These are phyloP conservation scores for Monascus purpureus DNA, from an alignment of 495 filamentous ascomycete species.

Conservation along the genomic window DNA sequence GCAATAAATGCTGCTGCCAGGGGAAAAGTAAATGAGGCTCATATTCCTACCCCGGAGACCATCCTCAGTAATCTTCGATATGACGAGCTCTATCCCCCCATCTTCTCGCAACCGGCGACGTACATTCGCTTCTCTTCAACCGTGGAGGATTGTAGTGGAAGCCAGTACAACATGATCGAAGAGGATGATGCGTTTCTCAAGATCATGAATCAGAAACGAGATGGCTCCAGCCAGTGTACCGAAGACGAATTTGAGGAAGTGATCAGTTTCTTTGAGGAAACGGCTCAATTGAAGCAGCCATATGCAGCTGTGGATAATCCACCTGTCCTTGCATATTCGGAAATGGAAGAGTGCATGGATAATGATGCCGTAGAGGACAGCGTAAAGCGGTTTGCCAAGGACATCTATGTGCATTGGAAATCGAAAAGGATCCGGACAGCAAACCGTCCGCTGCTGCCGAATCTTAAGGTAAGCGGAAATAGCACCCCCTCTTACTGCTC, in stretches of 20 bases:
- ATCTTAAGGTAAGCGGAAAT: conserved; percentile 49
- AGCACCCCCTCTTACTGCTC: too few relatives aligned
- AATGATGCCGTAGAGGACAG: conserved; percentile 47
- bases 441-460: conserved; percentile 56
- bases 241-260: conserved; percentile 87
- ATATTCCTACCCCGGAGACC: conserved; percentile 82
- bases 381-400: conserved; percentile 60
- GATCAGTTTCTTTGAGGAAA: conserved; percentile 91
- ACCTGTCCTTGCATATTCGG: conserved; percentile 64
- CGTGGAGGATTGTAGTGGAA: conserved; percentile 82
- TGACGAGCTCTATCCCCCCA: conserved; percentile 69
- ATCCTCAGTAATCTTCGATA: conserved; percentile 61
- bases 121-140: conserved; percentile 98
- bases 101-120: conserved; percentile 69
- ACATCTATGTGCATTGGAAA: conserved; percentile 89
- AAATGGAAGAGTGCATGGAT: conserved; percentile 66
- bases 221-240: conserved; percentile 49
- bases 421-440: conserved; percentile 44
- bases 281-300: conserved; percentile 63
- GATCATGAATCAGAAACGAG: conserved; percentile 64
- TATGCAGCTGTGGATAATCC: conserved; percentile 76
- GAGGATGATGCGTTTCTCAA: conserved; percentile 80
- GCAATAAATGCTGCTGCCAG: conserved; percentile 68
- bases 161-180: conserved; percentile 81
- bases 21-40: conserved; percentile 56